phyloP scores from a whole-genome alignment of 176 grass and related monocot species.

The Triticum timopheevii region DNA sequence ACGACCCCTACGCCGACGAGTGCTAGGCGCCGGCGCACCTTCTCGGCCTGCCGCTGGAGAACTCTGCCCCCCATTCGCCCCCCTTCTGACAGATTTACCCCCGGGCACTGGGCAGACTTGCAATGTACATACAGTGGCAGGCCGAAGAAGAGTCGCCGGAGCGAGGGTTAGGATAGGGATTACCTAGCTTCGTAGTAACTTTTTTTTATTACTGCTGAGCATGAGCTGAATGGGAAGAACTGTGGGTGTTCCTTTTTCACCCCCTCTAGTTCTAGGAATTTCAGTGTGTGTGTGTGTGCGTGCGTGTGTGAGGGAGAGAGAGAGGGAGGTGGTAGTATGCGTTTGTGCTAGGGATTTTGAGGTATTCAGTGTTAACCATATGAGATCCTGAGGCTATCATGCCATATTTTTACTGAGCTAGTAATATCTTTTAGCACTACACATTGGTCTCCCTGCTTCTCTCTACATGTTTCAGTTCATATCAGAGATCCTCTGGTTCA shows the following conservation, averaged over 20 bases:
- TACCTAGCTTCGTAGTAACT: background rate
- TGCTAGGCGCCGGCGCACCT: background rate
- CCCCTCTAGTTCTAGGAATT: constrained; percentile 37
- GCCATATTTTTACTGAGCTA: constrained; percentile 19
- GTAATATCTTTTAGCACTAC: background rate
- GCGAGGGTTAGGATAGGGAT: constrained; percentile 10
- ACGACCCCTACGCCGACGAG: background rate
- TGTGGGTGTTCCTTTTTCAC: constrained; percentile 39
- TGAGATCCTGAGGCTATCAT: constrained; percentile 21
- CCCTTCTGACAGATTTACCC: constrained; percentile 22
- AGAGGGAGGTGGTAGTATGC: background rate
- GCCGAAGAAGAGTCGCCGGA: background rate
- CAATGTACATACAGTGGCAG: constrained; percentile 21
- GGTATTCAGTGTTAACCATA: constrained; percentile 20
- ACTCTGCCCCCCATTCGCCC: no score
- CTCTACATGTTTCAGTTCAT: background rate
- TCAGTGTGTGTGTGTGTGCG: background rate
- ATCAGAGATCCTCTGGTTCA: background rate
- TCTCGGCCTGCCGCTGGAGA: background rate
- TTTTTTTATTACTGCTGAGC: constrained; percentile 15
- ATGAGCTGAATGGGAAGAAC: constrained; percentile 27
- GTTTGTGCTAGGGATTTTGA: background rate
- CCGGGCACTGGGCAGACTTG: background rate
- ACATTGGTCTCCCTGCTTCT: background rate
- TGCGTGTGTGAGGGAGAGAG: background rate